Base-by-base conservation (phyloP, 1,284 basidiomycete species). In the Marasmius fiardii region DNA sequence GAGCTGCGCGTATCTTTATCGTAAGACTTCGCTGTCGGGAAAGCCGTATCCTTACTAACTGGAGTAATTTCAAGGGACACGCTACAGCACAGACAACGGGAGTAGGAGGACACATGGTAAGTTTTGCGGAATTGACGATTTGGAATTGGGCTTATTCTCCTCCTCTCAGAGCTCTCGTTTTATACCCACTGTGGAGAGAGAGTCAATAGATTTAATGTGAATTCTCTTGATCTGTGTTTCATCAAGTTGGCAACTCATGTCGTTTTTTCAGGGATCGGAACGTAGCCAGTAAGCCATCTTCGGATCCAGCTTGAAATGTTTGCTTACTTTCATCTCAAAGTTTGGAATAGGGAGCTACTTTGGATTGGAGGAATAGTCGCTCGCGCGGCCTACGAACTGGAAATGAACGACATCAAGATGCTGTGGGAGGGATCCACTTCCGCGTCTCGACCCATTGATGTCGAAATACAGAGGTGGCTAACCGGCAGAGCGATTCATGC, bases 161-260 rank as follows among this genome's bases (percentile, higher is more conserved):
- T 85, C 85, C 3, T 90, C 88, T 0, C 85, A 92, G 63, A 81
- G 93, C 1, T 89, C 93, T 1, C 81, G 95, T 7, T 98, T 98
- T 68, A 97, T 99, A 57, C 94, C 95, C 0, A 99, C 96, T 0
- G 96, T 99, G 2, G 96, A 99, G 71, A 84, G 96, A 60, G 96
- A 99, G 72, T 93, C 92, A 0, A 88, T 98, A 60, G 95, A 97
- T 71, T 74, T 95, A 4, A 87, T 91, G 85, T 92, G 68, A 71
- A 85, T 72, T 12, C 23, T 31, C 28, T 23, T 3, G 45, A 39
- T 11, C 8, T 41, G 31, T 34, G 1, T 33, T 16, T 49, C 18
- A 6, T 14, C 26, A 41, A 60, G 61, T 58, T 61, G 16, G 16
- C 16, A 20, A 64, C 53, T 45, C 24, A 52, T 61, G 35, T 61